Percentiles rank a stretch among this genome's conserved stretches.
phyloP scores from a whole-genome alignment of 805 yeast species.

The Candida namnaoensis region DNA sequence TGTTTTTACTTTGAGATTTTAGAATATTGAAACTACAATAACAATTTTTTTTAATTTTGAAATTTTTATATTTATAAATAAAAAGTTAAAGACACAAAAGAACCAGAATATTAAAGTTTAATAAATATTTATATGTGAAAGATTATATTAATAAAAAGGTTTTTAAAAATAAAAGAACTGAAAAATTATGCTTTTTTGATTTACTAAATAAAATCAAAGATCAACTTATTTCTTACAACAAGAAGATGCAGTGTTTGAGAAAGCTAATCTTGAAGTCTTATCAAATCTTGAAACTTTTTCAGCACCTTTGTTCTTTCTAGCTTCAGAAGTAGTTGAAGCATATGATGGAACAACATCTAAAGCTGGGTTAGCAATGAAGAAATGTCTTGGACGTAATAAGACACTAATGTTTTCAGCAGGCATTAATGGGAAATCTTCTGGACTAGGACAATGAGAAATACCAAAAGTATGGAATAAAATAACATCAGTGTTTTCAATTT shows the following conservation, averaged over 20 bases:
- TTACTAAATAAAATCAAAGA: not conserved
- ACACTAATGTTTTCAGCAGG: slow-evolving; percentile 77
- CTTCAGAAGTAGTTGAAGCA: slow-evolving; percentile 37
- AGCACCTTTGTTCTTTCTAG: slow-evolving; percentile 23
- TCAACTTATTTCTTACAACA: not conserved
- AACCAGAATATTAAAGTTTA: too few species aligned
- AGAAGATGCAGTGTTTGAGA: slow-evolving; percentile 16
- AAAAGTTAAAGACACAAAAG: too few species aligned
- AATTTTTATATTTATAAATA: too few species aligned
- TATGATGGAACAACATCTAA: slow-evolving; percentile 66
- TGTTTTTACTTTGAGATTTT: too few species aligned
- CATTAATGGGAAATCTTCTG: slow-evolving; percentile 87
- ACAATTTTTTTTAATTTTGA: too few species aligned
- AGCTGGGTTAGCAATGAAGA: slow-evolving; percentile 71
- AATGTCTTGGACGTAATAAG: slow-evolving; percentile 70
- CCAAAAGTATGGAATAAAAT: slow-evolving; percentile 79
- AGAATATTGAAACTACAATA: too few species aligned
- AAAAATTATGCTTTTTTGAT: too few species aligned
- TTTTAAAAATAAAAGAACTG: too few species aligned
- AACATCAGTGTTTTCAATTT: slow-evolving; percentile 60
- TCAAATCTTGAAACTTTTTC: slow-evolving; percentile 37
- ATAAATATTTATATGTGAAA: too few species aligned
- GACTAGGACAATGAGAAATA: slow-evolving; percentile 80
- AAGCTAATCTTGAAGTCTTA: slow-evolving; percentile 43
- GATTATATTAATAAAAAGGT: too few species aligned